Percentiles rank a stretch among this genome's conserved stretches.
Conservation (phyloP, 2,329 filamentous ascomycete species). For the Colletotrichum sp. region DNA sequence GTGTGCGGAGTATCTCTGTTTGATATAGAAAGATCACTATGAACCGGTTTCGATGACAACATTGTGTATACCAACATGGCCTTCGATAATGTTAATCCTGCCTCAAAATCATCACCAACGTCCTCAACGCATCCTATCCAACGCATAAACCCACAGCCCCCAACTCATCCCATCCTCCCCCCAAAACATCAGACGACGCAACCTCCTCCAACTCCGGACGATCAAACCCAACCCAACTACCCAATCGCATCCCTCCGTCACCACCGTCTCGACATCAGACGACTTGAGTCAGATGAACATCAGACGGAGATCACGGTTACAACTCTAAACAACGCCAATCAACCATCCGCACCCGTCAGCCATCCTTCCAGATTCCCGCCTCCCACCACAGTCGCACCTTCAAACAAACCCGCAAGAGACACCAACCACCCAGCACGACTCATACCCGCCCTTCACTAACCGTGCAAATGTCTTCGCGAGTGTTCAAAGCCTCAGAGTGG, state of each 20-base stretch:
- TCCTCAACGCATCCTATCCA: too few relatives aligned
- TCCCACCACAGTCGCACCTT: too few relatives aligned
- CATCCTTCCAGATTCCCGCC: neutral
- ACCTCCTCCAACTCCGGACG: neutral
- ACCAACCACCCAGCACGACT: neutral
- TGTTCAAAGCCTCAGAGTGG: too few relatives aligned
- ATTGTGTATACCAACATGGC: fast-evolving
- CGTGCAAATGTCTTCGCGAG: too few relatives aligned
- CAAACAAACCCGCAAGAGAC: neutral
- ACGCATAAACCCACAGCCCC: neutral
- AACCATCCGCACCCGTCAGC: neutral
- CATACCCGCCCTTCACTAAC: too few relatives aligned
- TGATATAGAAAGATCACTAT: neutral
- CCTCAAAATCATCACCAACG: fast-evolving
- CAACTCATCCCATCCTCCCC: neutral
- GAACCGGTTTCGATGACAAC: neutral
- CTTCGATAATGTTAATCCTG: neutral
- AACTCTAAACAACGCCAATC: neutral
- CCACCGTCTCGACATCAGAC: neutral
- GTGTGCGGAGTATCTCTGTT: neutral
- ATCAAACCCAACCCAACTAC: neutral
- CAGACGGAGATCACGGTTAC: neutral
- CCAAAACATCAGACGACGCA: neutral
- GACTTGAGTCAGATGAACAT: neutral
- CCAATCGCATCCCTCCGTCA: neutral